Evolutionary conservation across 169 alveolate genomes (phyloP), one percentile per base, ranked within the genome.

Genomic region (Eimeria praecox): DNA sequence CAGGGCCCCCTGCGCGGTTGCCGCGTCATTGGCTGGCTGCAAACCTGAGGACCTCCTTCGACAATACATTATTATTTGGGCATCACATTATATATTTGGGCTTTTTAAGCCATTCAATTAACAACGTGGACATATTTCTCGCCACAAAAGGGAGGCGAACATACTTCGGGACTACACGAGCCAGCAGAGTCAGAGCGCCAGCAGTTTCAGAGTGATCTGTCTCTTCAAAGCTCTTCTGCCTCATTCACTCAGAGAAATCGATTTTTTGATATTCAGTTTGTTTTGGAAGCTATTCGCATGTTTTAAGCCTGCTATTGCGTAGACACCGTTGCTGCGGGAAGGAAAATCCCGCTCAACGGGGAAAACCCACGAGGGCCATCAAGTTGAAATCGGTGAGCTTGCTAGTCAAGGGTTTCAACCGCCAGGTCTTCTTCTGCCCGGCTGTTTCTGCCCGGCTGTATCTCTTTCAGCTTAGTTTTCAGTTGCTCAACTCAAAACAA

Each of bases 1-100:
- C 94, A 87, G 94, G 94, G 94, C 69, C 94, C 94, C 94, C 83
- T 40, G 82, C 83, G 64, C 66, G 83, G 82, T 77, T 35, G 62
- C 59, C 64, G 83, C 94, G 42, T 16, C 33, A 30, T 38, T 40
- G 78, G 83, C 52, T 87, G 83, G 94, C 94, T 87, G 75, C 35
- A 64, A 64, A 87, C 66, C 94, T 16, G 94, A 2, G 30, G 56
- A 38, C 82, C 64, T 87, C 69, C 83, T 40, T 64, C 62, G 85
- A 54, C 77, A 35, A 54, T 54, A 85, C 46, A 52, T 56, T 85
- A 35, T 33, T 54, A 49, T 56, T 85, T 30, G 77, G 33, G 38
- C 44, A 38, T 35, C 78, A 52, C 35, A 54, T 56, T 54, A 85
- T 85, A 85, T 85, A 85, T 52, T 85, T 85, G 92, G 78, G 49